These are phyloP conservation scores for Lodderomyces parapsilosis DNA, from an alignment of 1,139 yeast species.

Conservation along the genomic window DNA sequence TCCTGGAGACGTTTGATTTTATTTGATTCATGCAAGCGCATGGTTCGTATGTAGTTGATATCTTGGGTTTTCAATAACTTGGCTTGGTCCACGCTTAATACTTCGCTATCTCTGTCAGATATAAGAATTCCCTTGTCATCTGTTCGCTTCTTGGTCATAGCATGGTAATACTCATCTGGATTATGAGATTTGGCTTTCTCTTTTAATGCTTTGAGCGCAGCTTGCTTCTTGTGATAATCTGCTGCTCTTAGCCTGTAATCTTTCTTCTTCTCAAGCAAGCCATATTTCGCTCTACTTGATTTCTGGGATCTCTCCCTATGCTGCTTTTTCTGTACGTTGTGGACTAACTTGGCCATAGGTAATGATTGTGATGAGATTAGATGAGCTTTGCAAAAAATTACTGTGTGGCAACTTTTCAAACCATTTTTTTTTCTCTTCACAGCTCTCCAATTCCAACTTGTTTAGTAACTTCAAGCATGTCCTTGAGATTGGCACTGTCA, in stretches of 20 bases:
- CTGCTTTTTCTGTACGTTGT: constrained; percentile 91
- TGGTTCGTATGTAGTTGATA: constrained; percentile 75
- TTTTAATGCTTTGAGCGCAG: constrained; percentile 73
- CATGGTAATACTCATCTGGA: constrained; percentile 97
- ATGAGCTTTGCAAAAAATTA: neutral
- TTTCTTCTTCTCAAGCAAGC: constrained; percentile 91
- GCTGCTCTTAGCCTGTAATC: constrained; percentile 88
- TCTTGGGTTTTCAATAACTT: constrained; percentile 87
- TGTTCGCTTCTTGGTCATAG: constrained; percentile 71
- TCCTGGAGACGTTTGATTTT: constrained; percentile 62
- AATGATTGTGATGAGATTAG: neutral
- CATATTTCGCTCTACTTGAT: constrained; percentile 66
- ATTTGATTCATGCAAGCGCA: constrained; percentile 65
- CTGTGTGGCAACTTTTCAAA: neutral
- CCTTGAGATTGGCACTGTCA: neutral
- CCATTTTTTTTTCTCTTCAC: neutral
- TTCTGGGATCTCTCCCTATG: constrained; percentile 93
- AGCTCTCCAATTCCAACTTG: neutral
- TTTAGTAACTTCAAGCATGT: neutral
- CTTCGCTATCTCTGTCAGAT: constrained; percentile 65
- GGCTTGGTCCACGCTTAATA: constrained; percentile 69
- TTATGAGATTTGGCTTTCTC: constrained; percentile 72
- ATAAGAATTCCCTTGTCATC: constrained; percentile 67
- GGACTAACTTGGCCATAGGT: constrained; percentile 74
- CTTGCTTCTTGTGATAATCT: constrained; percentile 86